These are phyloP conservation scores for Apiotrichum siamense DNA, from an alignment of 1,284 basidiomycete species.

Conservation along the genomic window DNA sequence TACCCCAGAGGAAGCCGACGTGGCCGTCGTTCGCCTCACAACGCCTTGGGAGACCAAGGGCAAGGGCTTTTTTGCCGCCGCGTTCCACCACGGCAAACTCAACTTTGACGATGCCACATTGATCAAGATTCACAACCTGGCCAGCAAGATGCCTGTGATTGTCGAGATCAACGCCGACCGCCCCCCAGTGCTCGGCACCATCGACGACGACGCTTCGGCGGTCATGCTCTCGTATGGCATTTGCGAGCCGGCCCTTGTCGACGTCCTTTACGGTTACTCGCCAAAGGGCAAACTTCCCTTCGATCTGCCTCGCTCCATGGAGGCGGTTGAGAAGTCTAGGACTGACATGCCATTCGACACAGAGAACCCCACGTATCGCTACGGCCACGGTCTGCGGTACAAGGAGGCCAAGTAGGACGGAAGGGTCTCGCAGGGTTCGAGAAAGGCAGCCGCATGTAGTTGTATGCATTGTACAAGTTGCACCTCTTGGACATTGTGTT, in stretches of 20 bases:
- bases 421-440: too few relatives aligned
- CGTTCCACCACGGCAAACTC: conserved; percentile 17
- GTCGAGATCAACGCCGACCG: conserved; percentile 13
- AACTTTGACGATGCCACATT: conserved; percentile 8
- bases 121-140: conserved; percentile 6
- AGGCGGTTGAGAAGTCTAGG: conserved; percentile 6
- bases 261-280: conserved; percentile 6
- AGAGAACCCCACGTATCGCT: conserved; percentile 8
- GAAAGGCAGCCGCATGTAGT: too few relatives aligned
- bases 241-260: conserved; percentile 1
- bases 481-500: too few relatives aligned
- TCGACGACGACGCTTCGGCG: conserved; percentile 6
- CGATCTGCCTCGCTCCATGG: conserved; percentile 10
- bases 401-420: too few relatives aligned
- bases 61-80: conserved; percentile 7
- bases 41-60: conserved; percentile 7
- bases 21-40: conserved; percentile 10
- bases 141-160: conserved; percentile 10
- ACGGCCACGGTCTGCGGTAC: conserved; percentile 1
- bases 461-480: too few relatives aligned
- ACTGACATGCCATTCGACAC: conserved; percentile 13
- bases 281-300: conserved; percentile 16
- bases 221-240: conserved; percentile 9
- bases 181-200: conserved; percentile 8
- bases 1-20: conserved; percentile 7